A percentile compares a stretch with the other conserved stretches of the same genome.
Conservation (phyloP, 148 eudicot species). For the Cornus kousa region DNA sequence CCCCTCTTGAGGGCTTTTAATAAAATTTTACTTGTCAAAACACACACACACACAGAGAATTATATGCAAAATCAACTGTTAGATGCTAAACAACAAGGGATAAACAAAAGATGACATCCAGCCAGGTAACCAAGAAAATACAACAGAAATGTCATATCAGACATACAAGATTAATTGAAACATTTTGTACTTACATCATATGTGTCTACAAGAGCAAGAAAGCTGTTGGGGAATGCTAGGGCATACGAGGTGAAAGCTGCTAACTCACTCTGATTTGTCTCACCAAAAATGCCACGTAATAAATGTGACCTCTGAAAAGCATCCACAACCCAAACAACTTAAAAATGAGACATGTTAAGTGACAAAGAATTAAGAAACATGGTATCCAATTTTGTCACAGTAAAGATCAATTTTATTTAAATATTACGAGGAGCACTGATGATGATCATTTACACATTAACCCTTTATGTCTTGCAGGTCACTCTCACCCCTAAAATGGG, state of each 20-base stretch:
- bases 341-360: not conserved
- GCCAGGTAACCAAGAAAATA: not conserved
- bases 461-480: not conserved
- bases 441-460: not conserved
- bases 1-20: not conserved
- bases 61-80: not conserved
- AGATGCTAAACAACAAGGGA: not conserved
- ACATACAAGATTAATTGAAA: not conserved
- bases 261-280: constrained; percentile 92
- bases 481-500: not conserved
- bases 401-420: not conserved
- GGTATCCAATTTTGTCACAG: not conserved
- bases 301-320: constrained; percentile 54
- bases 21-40: not conserved
- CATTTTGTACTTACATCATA: constrained; percentile 78
- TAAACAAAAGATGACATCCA: not conserved
- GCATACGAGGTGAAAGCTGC: constrained; percentile 97
- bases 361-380: not conserved
- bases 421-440: not conserved
- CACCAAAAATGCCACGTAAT: constrained; percentile 59
- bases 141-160: not conserved
- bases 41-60: not conserved
- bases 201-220: constrained; percentile 96
- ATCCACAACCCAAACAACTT: constrained; percentile 14
- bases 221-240: constrained; percentile 77